A percentile compares a stretch with the other conserved stretches of the same genome.
phyloP scores from a whole-genome alignment of 805 yeast species.

The Maudiozyma bulderi region DNA sequence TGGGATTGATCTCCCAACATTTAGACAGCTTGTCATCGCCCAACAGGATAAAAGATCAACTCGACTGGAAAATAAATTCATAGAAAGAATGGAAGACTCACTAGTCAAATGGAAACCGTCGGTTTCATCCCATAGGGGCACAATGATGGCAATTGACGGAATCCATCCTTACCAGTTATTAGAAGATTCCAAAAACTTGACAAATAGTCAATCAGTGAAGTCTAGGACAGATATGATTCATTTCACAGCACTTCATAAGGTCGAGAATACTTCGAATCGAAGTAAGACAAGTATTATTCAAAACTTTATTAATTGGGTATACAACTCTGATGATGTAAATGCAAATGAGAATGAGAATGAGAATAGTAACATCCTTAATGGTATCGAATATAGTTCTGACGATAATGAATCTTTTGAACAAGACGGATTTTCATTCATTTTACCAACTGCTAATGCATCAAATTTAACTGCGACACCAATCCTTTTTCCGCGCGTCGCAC shows the following conservation, averaged over 20 bases:
- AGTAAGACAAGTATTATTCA: background rate
- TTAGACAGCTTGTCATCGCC: conserved; percentile 22
- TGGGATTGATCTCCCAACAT: conserved; percentile 10
- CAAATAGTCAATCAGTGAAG: background rate
- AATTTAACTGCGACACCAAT: background rate
- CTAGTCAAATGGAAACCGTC: conserved; percentile 25
- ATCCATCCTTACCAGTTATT: conserved; percentile 23
- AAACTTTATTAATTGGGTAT: background rate
- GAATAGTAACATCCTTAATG: background rate
- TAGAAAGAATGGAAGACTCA: conserved; percentile 21
- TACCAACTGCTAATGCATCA: background rate
- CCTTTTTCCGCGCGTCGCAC: background rate
- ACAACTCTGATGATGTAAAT: background rate
- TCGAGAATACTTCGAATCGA: background rate
- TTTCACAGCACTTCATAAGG: background rate
- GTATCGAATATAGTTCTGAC: background rate
- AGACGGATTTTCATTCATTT: background rate
- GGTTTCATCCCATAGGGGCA: conserved; percentile 16
- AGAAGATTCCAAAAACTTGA: background rate
- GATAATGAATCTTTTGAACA: background rate
- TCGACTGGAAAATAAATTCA: conserved; percentile 11
- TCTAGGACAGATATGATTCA: background rate
- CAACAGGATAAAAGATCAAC: conserved; percentile 15
- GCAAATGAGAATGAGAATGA: background rate
- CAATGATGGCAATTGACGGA: conserved; percentile 20